Base-by-base conservation (phyloP, 2,329 filamentous ascomycete species). In the Penicillium expansum region DNA sequence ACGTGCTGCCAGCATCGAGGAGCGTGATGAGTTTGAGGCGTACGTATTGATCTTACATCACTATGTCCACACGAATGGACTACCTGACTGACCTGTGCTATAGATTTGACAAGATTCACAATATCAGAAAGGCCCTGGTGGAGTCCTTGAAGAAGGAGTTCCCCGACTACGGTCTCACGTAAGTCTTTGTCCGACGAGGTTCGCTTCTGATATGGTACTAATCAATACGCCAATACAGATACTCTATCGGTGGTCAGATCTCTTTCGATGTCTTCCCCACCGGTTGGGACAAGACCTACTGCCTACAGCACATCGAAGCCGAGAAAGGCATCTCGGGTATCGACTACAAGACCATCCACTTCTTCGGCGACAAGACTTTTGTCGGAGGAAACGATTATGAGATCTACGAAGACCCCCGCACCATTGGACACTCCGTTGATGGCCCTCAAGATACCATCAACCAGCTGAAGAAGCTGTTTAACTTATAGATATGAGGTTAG, bases 241-340 rank as follows among this genome's bases (percentile, higher is more conserved):
- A 89, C 82, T 93, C 91, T 62, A 96, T 99, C 69, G 94, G 94
- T 67, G 94, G 94, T 52, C 91, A 97, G 74, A 97, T 99, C 77
- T 97, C 92, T 58, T 99, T 99, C 76, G 94, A 99, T 73, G 90
- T 97, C 69, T 99, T 99, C 83, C 94, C 94, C 62, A 85, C 81
- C 2, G 94, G 94, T 71, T 99, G 94, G 94, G 94, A 99, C 80
- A 99, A 97, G 86, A 96, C 91, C 10, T 99, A 96, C 83, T 97
- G 92, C 80, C 82, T 97, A 65, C 81, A 85, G 67, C 92, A 97
- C 77, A 81, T 97, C 60, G 91, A 94, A 79, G 83, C 83, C 62
- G 92, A 97, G 75, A 87, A 85, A 69, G 87, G 88, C 61, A 80
- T 95, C 62, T 73, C 74, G 8, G 78, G 78, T 5, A 64, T 76